Evolutionary conservation across 257 asterid genomes (phyloP), one percentile per base, ranked within the genome.

Genomic region (Ajuga chamaepitys): DNA sequence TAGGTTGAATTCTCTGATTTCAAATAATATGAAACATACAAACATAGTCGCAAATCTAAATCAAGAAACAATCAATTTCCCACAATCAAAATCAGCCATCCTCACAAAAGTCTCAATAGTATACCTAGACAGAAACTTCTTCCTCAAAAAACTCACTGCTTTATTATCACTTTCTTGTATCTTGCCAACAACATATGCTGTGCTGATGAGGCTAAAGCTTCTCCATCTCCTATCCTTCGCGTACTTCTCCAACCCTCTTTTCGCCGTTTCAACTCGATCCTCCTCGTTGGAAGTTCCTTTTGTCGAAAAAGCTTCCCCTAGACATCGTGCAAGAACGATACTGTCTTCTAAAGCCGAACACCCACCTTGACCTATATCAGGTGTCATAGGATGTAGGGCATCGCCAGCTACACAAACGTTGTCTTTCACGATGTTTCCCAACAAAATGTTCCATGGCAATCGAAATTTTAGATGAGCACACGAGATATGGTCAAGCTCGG

Each of bases 301-400:
- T 52, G 40, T 5, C 41, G 9, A 35, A 34, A 79, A 30, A 45
- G 87, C 81, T 46, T 73, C 83, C 2, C 68, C 83, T 1, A 88
- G 71, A 67, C 90, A 86, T 70, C 80, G 75, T 1, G 93, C 90
- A 16, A 88, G 89, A 70, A 89, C 74, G 0, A 86, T 47, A 17
- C 86, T 66, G 40, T 85, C 95, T 69, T 86, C 96, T n/a, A 88
- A 44, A 0, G 95, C 81, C 4, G 93, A 88, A 44, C 90, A 86
- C 8, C 93, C 96, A 52, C 96, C 96, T 67, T 88, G 96, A 5
- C 90, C 95, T 37, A 86, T 11, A 45, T 88, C 96, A 5, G 95
- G 89, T 22, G 95, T 86, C 96, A 88, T 82, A 9, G 96, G 96
- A 75, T 88, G 96, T 67, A 86, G 75, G 14, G 96, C 96, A 46